Conservation (phyloP, 139 green algal species). For the Picochlorum sp. region DNA sequence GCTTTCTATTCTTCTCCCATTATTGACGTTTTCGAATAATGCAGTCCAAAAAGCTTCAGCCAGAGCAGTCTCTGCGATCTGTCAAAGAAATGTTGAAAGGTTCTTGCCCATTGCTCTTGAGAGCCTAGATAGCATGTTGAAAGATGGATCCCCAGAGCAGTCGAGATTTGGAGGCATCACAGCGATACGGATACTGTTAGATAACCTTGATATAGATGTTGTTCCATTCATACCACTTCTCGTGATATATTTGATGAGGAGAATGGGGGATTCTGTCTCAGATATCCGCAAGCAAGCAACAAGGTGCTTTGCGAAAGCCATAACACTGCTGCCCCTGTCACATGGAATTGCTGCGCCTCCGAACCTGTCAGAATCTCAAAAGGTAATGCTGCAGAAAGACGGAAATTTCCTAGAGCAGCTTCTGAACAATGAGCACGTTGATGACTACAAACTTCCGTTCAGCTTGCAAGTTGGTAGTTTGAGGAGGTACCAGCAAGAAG, state of each 20-base stretch:
- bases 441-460: slow-evolving; percentile 62
- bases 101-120: slow-evolving; percentile 54
- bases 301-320: slow-evolving; percentile 67
- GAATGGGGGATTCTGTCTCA: slow-evolving; percentile 70
- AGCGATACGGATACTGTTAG: slow-evolving; percentile 11
- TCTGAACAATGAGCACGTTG: slow-evolving; percentile 68
- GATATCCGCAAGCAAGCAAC: slow-evolving; percentile 51
- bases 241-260: slow-evolving; percentile 77
- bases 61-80: slow-evolving; percentile 28
- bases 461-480: slow-evolving; percentile 42
- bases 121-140: slow-evolving; percentile 26
- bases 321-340: slow-evolving; percentile 81
- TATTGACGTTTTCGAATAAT: slow-evolving; percentile 28
- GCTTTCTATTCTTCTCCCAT: slow-evolving; percentile 41
- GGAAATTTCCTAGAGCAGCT: slow-evolving; percentile 78
- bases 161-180: slow-evolving; percentile 18
- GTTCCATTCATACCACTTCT: slow-evolving; percentile 73
- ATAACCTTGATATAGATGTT: slow-evolving; percentile 51
- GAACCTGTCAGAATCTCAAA: slow-evolving; percentile 50
- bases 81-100: slow-evolving; percentile 16
- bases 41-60: slow-evolving; percentile 42
- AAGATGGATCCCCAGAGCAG: slow-evolving; percentile 2
- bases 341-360: slow-evolving; percentile 43
- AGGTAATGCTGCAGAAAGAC: slow-evolving; percentile 44
- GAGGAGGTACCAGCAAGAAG: slow-evolving; percentile 88